Conservation (phyloP, 345 rosid genomes). For the Lumnitzera littorea region DNA sequence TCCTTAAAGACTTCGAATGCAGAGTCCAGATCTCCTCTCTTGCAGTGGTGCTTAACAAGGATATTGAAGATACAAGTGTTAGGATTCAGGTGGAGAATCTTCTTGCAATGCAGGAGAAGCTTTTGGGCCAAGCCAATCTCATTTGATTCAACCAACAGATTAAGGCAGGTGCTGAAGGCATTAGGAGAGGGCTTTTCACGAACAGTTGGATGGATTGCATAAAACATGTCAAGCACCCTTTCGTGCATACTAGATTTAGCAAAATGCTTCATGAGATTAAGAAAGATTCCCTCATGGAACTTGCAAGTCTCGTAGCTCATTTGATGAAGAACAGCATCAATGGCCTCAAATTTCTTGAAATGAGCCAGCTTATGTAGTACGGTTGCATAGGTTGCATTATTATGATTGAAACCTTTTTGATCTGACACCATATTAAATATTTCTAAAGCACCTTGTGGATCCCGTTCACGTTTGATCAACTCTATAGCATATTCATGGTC, state of each 20-base stretch:
- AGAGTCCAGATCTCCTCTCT: slow-evolving; percentile 45
- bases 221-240: slow-evolving; percentile 66
- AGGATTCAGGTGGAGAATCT: slow-evolving; percentile 43
- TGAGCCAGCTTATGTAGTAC: slow-evolving; percentile 59
- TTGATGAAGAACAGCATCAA: slow-evolving; percentile 66
- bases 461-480: slow-evolving; percentile 64
- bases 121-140: slow-evolving; percentile 41
- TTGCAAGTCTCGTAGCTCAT: slow-evolving; percentile 84
- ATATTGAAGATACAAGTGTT: slow-evolving; percentile 93
- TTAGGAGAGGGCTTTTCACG: slow-evolving; percentile 76
- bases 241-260: slow-evolving; percentile 39
- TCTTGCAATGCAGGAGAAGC: slow-evolving; percentile 44
- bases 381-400: slow-evolving; percentile 31
- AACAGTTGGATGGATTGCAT: slow-evolving; percentile 47
- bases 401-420: slow-evolving; percentile 80
- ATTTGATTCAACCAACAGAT: slow-evolving; percentile 62
- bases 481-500: slow-evolving; percentile 54
- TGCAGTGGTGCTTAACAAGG: slow-evolving; percentile 76
- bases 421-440: slow-evolving; percentile 56
- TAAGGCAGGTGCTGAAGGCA: slow-evolving; percentile 85
- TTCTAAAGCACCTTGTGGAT: slow-evolving; percentile 63
- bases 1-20: slow-evolving; percentile 60
- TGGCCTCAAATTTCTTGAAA: slow-evolving; percentile 64
- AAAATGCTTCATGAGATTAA: slow-evolving; percentile 74
- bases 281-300: slow-evolving; percentile 70